Base-by-base conservation (phyloP, 768 basidiomycete species). In the Cytidiella melzeri region DNA sequence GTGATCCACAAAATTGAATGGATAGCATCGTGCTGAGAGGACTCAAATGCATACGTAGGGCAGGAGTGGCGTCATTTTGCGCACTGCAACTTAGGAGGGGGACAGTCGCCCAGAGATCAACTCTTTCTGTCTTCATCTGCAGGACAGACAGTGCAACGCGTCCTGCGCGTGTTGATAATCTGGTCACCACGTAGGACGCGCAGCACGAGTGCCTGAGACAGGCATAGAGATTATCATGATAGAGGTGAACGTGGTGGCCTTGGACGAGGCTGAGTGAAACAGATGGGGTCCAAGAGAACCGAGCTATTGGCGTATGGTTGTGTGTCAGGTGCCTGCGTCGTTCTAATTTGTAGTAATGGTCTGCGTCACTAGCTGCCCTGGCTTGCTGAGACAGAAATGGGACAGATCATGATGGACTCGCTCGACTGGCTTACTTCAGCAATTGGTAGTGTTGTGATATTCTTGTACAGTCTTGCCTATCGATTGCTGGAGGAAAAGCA, bases 111-210 rank as follows among this genome's bases (percentile, higher is more conserved):
- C n/a, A n/a, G n/a, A n/a, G n/a, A n/a, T n/a, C n/a, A n/a, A n/a
- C 30, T 34, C 30, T 7, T 34, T 34, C 30, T 7, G 30, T 34
- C 30, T 34, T 34, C 30, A 15, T 34, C 30, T 34, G 9, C 15
- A 34, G 9, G 15, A 34, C 24, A 48, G 40, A 24, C 47, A 7
- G 20, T 27, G 39, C 47, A 48, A 48, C 20, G 47, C 47, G 47
- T 48, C 40, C 26, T 25, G 39, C 47, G 20, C 47, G 40, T 48
- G 47, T n/a, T 48, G 47, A 48, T 48, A 25, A 38, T 18, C 19
- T 23, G 21, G 20, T 34, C 30, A 15, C 30, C 30, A 34, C 30
- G 7, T 7, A 34, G 30, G 30, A 15, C 9, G 30, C 9, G 15
- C 30, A 34, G 15, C 30, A 34, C 30, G 9, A 34, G 30, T 34